Base-by-base conservation (phyloP, 2,329 filamentous ascomycete genomes). In the Akanthomyces lecanii region DNA sequence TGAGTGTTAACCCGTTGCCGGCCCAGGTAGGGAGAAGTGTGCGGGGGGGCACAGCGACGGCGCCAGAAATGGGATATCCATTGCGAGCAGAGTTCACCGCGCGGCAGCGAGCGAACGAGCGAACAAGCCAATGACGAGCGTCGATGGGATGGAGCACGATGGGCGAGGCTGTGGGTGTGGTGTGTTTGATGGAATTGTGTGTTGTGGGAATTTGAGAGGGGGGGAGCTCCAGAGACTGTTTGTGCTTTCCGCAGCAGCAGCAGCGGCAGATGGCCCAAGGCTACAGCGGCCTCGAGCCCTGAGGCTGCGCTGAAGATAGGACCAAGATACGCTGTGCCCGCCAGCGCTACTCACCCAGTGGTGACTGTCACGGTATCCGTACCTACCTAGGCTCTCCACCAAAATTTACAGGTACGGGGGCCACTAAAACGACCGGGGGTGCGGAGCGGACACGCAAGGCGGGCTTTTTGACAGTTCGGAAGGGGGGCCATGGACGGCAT, bases 361-460 rank as follows among this genome's bases (percentile, higher is more conserved):
- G 6, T 30, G 28, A 30, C 4, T n/a, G 21, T 16, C 47, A 30
- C 2, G 16, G 10, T 16, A 40, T 8, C 11, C 38, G 33, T 11
- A 36, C 2, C 6, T 30, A 30, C 33, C 6, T 36, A 30, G 28
- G 6, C 33, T 11, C 5, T 36, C 53, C 53, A 56, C 40, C 23
- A 11, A 44, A 56, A 30, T 45, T 36, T 48, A 38, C 55, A 45
- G 55, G 28, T 51, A 50, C 36, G 30, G 45, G 56, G 47, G 56
- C 56, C 56, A 45, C 56, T 60, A 60, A 60, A 60, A 36, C 47
- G 56, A 60, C 56, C 47, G 36, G 56, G 56, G 56, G 56, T 60
- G 23, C 56, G 56, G 56, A 60, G 56, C 44, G 44, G 21, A 47
- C 44, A n/a, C 18, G 44, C 44, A 25, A 47, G 44, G 38, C 38